Evolutionary conservation across 2,329 filamentous ascomycete genomes (phyloP).

Genomic region (Exophiala alcalophila): DNA sequence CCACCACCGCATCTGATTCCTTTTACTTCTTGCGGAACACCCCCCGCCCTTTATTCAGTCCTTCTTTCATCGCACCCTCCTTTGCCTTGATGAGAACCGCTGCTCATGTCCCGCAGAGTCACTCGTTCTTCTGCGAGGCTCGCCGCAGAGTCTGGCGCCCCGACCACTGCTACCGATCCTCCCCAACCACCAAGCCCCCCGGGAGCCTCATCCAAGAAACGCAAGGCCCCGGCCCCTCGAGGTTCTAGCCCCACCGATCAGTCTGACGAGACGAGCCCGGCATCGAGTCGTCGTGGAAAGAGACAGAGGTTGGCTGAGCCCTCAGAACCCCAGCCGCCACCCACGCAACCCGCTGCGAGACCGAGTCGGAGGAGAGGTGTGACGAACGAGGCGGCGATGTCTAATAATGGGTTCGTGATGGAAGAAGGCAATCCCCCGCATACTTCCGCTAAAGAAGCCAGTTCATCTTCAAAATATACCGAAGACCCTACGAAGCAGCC

Average conservation of each 20-base stretch:
- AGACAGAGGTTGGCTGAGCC: constrained; percentile 60
- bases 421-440: constrained; percentile 19
- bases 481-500: constrained; percentile 58
- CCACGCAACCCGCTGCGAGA: constrained; percentile 29
- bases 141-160: constrained; percentile 61
- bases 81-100: constrained; percentile 34
- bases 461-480: constrained; percentile 62
- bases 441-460: constrained; percentile 36
- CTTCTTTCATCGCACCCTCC: constrained; percentile 14
- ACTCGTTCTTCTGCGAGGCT: constrained; percentile 93
- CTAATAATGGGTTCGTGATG: constrained; percentile 23
- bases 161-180: constrained; percentile 35
- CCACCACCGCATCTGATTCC: constrained; percentile 8
- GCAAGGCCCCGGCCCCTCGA: constrained; percentile 62
- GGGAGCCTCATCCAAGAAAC: constrained; percentile 57
- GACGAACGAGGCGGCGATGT: constrained; percentile 36
- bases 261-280: constrained; percentile 29
- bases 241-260: constrained; percentile 49
- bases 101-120: constrained; percentile 94
- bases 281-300: constrained; percentile 60
- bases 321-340: constrained; percentile 43
- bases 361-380: constrained; percentile 18
- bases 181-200: constrained; percentile 35
- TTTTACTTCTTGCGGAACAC: constrained; percentile 7
- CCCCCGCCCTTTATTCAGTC: constrained; percentile 8